These are phyloP conservation scores for Aschersonia sp. DNA, from an alignment of 2,329 filamentous ascomycete genomes.

Conservation along the genomic window DNA sequence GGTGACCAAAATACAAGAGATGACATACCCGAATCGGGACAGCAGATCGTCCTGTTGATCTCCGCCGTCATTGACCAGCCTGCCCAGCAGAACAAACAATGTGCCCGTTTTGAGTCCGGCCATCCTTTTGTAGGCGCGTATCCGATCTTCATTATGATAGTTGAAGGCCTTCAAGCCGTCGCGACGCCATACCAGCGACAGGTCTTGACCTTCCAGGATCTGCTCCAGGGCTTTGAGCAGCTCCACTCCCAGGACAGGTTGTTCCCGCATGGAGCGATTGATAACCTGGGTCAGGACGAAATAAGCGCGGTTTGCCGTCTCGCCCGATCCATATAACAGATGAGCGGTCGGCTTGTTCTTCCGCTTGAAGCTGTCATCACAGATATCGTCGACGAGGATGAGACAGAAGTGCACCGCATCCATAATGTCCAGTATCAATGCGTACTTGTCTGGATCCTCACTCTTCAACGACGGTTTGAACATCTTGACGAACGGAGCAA, in stretches of 20 bases:
- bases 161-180: constrained; percentile 5
- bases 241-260: constrained; percentile 4
- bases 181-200: constrained; percentile 6
- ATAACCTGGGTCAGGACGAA: constrained; percentile 6
- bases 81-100: constrained; percentile 5
- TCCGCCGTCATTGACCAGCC: constrained; percentile 4
- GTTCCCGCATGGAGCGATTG: constrained; percentile 5
- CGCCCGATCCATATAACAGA: constrained; percentile 5
- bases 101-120: constrained; percentile 6
- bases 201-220: constrained; percentile 7
- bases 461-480: constrained; percentile 2
- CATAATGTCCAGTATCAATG: constrained; percentile 6
- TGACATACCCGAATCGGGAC: constrained; percentile 5
- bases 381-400: constrained; percentile 7
- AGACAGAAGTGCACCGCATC: constrained; percentile 7
- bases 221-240: constrained; percentile 5
- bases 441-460: constrained; percentile 3
- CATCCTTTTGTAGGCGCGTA: constrained; percentile 5
- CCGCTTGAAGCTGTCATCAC: constrained; percentile 6
- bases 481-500: constrained; percentile 3
- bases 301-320: constrained; percentile 7
- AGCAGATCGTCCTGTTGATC: constrained; percentile 5
- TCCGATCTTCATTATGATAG: constrained; percentile 1
- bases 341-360: constrained; percentile 7
- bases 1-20: not conserved